These are phyloP conservation scores for Penicillium malachiteum DNA, from an alignment of 495 filamentous ascomycete species.

Conservation along the genomic window DNA sequence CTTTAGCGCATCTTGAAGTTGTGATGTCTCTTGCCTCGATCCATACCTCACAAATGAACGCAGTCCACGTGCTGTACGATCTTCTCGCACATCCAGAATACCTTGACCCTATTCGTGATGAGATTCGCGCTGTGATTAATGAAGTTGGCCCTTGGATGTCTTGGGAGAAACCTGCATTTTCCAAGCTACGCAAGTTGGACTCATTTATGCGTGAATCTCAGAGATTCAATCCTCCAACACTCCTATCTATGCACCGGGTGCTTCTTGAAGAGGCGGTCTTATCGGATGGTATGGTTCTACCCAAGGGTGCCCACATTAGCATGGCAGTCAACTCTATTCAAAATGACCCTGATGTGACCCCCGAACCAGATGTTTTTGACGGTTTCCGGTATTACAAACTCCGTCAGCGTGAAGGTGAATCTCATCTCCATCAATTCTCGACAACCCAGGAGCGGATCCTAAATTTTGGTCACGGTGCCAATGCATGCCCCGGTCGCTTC, in stretches of 20 bases:
- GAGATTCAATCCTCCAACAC: not conserved
- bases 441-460: no score
- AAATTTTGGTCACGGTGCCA: no score
- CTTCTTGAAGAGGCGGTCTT: not conserved
- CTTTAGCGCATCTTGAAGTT: not conserved
- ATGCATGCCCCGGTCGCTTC: no score
- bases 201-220: constrained; percentile 4
- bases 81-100: constrained; percentile 1
- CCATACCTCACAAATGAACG: constrained; percentile 1
- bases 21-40: not conserved
- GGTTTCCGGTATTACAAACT: no score
- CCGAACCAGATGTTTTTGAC: no score
- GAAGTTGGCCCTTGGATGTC: not conserved
- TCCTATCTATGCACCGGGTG: not conserved
- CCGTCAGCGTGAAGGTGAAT: no score
- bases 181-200: constrained; percentile 1
- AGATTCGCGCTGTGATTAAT: not conserved
- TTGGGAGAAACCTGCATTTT: not conserved
- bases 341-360: no score
- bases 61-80: not conserved
- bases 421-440: no score
- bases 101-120: not conserved
- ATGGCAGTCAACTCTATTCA: no score
- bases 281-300: no score
- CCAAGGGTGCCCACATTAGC: no score